These are phyloP conservation scores for Theobroma cacao DNA, from an alignment of 345 rosid genomes.

Conservation along the genomic window DNA sequence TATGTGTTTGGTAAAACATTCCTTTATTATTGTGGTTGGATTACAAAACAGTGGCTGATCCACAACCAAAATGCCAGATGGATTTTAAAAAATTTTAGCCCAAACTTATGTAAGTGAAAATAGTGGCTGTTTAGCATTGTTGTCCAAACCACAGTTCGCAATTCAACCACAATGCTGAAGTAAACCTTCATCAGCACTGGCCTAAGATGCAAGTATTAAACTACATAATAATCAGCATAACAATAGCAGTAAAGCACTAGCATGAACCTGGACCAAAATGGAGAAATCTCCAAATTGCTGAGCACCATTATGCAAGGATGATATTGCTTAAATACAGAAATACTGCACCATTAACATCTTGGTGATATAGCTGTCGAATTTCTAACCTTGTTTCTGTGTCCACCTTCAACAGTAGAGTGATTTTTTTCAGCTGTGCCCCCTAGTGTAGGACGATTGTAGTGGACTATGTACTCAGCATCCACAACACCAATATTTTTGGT, in stretches of 20 bases:
- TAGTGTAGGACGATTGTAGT: constrained; percentile 59
- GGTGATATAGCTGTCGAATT: background rate
- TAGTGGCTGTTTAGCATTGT: no score
- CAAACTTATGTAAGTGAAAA: background rate
- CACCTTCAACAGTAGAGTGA: background rate
- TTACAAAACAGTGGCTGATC: background rate
- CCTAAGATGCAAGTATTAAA: background rate
- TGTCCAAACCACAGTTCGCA: background rate
- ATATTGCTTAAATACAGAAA: background rate
- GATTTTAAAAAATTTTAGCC: background rate
- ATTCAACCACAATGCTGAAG: background rate
- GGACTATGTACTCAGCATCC: constrained; percentile 64
- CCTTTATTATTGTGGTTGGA: background rate
- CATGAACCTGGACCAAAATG: background rate
- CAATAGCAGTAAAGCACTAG: background rate
- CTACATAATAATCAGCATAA: background rate
- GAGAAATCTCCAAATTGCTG: background rate
- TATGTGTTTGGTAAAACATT: background rate
- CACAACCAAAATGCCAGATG: background rate
- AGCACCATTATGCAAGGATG: background rate
- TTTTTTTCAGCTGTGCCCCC: constrained; percentile 31
- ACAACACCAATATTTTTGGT: constrained; percentile 56
- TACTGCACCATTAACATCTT: background rate
- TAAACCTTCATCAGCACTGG: background rate
- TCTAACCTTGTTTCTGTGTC: constrained; percentile 31